Evolutionary conservation across 2,329 filamentous ascomycete genomes (phyloP).

Genomic region (Decorospora gaudefroyi): DNA sequence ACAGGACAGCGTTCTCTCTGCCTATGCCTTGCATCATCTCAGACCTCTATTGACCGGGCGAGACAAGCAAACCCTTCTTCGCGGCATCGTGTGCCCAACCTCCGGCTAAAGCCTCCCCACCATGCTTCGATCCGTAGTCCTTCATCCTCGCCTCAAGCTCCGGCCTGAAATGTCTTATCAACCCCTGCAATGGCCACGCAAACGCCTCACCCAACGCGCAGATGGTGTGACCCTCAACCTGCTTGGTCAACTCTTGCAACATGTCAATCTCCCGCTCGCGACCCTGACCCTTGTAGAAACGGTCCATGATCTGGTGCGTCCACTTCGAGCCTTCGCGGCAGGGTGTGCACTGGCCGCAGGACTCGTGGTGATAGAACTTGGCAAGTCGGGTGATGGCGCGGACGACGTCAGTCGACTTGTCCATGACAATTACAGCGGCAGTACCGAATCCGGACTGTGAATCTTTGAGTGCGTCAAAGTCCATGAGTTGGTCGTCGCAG

Average conservation of each 20-base stretch:
- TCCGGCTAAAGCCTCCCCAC: constrained; percentile 77
- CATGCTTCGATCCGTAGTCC: constrained; percentile 73
- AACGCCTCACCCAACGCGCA: constrained; percentile 98
- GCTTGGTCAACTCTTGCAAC: constrained; percentile 98
- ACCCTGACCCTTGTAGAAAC: constrained; percentile 89
- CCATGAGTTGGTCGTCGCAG: constrained; percentile 97
- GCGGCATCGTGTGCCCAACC: constrained; percentile 80
- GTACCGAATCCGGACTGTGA: constrained; percentile 96
- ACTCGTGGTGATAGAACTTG: constrained; percentile 98
- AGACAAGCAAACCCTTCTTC: constrained; percentile 79
- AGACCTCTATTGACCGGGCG: constrained; percentile 74
- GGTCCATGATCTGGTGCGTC: constrained; percentile 98
- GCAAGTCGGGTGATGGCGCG: constrained; percentile 89
- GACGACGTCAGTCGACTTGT: constrained; percentile 95
- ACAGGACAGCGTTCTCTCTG: constrained; percentile 15
- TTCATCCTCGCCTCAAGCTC: constrained; percentile 91
- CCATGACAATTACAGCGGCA: constrained; percentile 98
- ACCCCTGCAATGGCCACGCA: constrained; percentile 96
- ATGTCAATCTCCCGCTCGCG: constrained; percentile 95
- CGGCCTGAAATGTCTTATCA: constrained; percentile 97
- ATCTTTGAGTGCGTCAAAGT: constrained; percentile 98
- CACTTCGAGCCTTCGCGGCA: constrained; percentile 99
- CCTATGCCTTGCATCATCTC: too few relatives aligned
- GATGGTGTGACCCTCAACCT: constrained; percentile 98
- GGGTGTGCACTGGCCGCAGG: constrained; percentile 98